Evolutionary conservation across 192 early-diverging fungal species (phyloP), one percentile per base, ranked within the genome.

Genomic region (Rhizoclosmatium globosum): DNA sequence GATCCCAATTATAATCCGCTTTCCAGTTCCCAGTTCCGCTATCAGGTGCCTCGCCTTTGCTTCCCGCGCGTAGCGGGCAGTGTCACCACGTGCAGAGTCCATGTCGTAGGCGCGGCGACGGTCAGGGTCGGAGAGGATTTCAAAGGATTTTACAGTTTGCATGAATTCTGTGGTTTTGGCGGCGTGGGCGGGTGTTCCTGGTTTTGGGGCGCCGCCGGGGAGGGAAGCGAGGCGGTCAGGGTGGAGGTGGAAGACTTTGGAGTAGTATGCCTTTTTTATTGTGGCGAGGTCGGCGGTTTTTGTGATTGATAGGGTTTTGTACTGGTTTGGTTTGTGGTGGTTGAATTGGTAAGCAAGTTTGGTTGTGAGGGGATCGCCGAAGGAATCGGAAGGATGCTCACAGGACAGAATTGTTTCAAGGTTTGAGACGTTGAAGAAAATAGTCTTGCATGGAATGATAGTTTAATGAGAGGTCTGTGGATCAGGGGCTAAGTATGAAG

Each of bases 201-300:
- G 74, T 59, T 21, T 80, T 11, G 61, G 59, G 6, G 71, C 64
- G 11, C 58, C 71, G 47, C 31, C 42, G n/a, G 50, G 68, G 64
- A 21, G 69, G 2, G 75, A 67, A 13, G 74, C 71, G 46, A 68
- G 66, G 64, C 93, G 83, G 84, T 94, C 93, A 1, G 93, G 93
- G 67, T 94, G 93, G 31, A 87, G 85, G 45, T 84, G 78, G 61
- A 94, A 81, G 0, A 93, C 93, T 50, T 85, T 82, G n/a, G 84
- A 88, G 71, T 93, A 89, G 85, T 97, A 97, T 57, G 92, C 92
- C 75, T 95, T 96, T 80, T 97, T 97, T 9, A 71, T 71, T 17
- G 46, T 46, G 46, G 17, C 7, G 13, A 38, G 7, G 69, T 48
- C 46, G 69, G 69, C 13, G 4, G 69, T 71, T 41, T 13, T 71